phyloP scores from a whole-genome alignment of 352 stramenopile genomes.

The Phytopythium chamaehyphon region DNA sequence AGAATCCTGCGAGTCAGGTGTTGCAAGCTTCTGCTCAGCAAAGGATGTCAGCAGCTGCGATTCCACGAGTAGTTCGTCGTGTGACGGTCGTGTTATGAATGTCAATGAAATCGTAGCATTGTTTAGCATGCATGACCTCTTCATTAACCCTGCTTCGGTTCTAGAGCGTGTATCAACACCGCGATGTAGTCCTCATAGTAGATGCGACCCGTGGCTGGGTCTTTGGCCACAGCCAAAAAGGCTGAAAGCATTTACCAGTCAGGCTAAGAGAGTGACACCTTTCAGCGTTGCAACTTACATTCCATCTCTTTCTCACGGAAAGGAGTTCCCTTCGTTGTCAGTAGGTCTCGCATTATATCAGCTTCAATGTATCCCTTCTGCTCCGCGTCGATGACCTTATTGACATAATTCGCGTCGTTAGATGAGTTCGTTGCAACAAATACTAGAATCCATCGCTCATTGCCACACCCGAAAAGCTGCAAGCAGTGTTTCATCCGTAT shows the following conservation, averaged over 20 bases:
- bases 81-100: conserved; percentile 4
- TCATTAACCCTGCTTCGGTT: conserved; percentile 24
- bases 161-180: conserved; percentile 53
- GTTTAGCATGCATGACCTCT: not conserved
- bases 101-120: not conserved
- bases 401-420: no score
- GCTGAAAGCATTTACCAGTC: conserved; percentile 19
- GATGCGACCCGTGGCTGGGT: conserved; percentile 80
- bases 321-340: conserved; percentile 86
- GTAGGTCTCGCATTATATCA: conserved; percentile 83
- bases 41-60: not conserved
- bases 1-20: no score
- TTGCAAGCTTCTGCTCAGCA: no score
- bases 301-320: conserved; percentile 92
- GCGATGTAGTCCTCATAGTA: conserved; percentile 93
- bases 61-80: not conserved
- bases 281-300: conserved; percentile 19
- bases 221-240: conserved; percentile 81
- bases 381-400: conserved; percentile 60
- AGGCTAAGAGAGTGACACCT: not conserved
- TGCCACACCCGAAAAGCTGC: conserved; percentile 52
- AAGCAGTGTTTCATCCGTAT: conserved; percentile 86
- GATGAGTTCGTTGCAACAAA: no score
- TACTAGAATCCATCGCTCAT: not conserved
- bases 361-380: conserved; percentile 89